Evolutionary conservation across 2,329 filamentous ascomycete species (phyloP), one percentile per base, ranked within the genome.

Genomic region (Diaporthe sp.): DNA sequence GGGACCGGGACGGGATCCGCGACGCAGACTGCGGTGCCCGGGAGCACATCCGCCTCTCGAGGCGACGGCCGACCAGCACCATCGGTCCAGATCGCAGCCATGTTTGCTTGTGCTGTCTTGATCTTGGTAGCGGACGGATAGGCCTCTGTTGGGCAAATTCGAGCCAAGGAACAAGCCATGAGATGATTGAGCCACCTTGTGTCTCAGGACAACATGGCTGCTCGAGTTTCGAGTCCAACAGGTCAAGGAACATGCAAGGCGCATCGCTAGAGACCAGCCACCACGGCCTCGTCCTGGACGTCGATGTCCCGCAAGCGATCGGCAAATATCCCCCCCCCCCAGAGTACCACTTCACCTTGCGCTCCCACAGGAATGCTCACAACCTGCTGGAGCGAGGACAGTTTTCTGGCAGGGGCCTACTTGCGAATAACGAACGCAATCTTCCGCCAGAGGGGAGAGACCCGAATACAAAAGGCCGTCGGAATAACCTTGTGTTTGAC

Each of bases 81-180:
- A 39, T 31, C 60, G 10, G 51, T 9, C 8, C 74, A 55, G 31
- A 49, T 75, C 19, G 42, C 60, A 31, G 53, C 34, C 28, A 19
- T 61, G 60, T 8, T 68, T 60, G 61, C 61, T 19, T 22, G 49
- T 55, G 34, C 49, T 31, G n/a, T 55, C 4, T 42, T 70, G 65
- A 4, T 22, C 4, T 10, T 70, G 10, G 10, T 55, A 25, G 49
- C 25, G 15, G 3, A 28, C 22, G n/a, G 1, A 9, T 70, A 55
- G 49, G 49, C 15, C 22, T 31, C 42, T 34, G 15, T 19, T 8
- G 22, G 5, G 15, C 17, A 12, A 8, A 7, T 22, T 9, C 3
- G 34, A n/a, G 2, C 17, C 8, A 42, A n/a, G 15, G n/a, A 42
- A 22, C 46, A 53, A 13, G 5, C 12, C 12, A n/a, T 22, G 4